Evolutionary conservation across 768 basidiomycete genomes (phyloP).

Genomic region (Suillus hirtellus): DNA sequence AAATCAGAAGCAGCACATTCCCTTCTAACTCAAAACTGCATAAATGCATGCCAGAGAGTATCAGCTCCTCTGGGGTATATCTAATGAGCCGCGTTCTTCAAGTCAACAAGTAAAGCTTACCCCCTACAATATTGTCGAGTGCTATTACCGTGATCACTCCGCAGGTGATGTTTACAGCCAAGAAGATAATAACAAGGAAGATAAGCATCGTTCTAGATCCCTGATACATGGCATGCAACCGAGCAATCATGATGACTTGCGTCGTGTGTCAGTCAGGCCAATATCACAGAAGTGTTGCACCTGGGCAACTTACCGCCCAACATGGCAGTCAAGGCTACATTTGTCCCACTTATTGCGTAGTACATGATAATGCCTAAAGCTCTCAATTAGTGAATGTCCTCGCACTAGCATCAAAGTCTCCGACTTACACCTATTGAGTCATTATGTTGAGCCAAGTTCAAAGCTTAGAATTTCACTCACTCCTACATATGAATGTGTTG

Average conservation of each 20-base stretch:
- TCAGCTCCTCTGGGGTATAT: too few species aligned
- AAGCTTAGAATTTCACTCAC: background rate
- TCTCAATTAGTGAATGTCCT: background rate
- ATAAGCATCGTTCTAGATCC: too few species aligned
- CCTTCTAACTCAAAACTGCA: accelerated
- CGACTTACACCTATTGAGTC: background rate
- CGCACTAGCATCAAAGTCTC: background rate
- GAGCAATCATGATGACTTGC: too few species aligned
- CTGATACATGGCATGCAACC: too few species aligned
- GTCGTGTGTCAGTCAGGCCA: too few species aligned
- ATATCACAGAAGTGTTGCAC: background rate
- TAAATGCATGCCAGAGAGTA: too few species aligned
- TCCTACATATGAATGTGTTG: background rate
- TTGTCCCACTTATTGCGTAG: accelerated
- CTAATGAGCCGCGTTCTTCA: too few species aligned
- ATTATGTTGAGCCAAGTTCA: background rate
- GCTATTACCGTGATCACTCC: too few species aligned
- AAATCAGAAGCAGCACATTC: accelerated
- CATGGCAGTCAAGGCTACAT: accelerated
- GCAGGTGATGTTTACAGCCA: too few species aligned
- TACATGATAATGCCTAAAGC: background rate
- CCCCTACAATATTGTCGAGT: accelerated
- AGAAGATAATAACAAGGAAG: too few species aligned
- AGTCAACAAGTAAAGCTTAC: too few species aligned
- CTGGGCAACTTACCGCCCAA: background rate